Conservation (phyloP, 148 eudicot genomes). For the Fagopyrum tataricum region DNA sequence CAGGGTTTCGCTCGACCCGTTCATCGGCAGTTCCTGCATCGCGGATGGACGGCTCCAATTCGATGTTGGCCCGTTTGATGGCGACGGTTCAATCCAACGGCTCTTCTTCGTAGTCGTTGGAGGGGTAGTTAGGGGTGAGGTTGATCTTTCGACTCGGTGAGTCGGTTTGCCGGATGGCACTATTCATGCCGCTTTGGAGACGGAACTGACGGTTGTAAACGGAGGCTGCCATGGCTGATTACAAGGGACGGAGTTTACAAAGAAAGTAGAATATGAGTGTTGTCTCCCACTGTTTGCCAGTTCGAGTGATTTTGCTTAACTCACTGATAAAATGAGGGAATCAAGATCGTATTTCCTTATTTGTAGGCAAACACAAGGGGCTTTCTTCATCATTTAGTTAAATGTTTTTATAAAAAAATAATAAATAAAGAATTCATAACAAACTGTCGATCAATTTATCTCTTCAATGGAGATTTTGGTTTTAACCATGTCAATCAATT, state of each 20-base stretch:
- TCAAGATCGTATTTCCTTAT: no score
- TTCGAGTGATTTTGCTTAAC: no score
- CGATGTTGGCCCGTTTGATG: conserved; percentile 41
- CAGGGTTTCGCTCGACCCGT: conserved; percentile 67
- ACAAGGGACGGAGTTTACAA: background rate
- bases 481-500: no score
- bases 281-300: no score
- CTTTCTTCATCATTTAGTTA: no score
- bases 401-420: no score
- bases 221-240: conserved; percentile 68
- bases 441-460: no score
- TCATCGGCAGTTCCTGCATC: conserved; percentile 75
- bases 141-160: conserved; percentile 40
- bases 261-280: background rate
- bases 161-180: conserved; percentile 24
- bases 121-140: conserved; percentile 13
- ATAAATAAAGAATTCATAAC: no score
- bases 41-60: conserved; percentile 53
- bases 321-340: no score
- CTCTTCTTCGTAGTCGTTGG: conserved; percentile 36
- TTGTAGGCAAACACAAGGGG: no score
- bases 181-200: conserved; percentile 32
- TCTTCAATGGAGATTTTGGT: no score
- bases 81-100: conserved; percentile 10
- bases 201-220: conserved; percentile 57